A percentile compares a stretch with the other conserved stretches of the same genome.
Conservation (phyloP, 306 rosid species). For the Pueraria montana region DNA sequence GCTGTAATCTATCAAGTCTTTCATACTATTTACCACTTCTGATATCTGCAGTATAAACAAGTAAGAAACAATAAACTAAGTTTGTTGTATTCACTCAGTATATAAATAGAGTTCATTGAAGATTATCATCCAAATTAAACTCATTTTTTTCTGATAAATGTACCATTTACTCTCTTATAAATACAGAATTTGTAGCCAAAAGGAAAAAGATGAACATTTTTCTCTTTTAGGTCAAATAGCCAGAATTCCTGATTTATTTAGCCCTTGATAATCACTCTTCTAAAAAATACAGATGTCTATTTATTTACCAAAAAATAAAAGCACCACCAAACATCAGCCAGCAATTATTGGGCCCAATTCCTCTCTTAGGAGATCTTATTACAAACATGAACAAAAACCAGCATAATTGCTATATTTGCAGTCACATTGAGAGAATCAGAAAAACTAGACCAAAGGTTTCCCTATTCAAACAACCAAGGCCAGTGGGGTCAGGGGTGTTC, state of each 20-base stretch:
- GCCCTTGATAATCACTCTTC: background rate
- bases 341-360: background rate
- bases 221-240: constrained; percentile 26
- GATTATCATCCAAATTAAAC: constrained; percentile 4
- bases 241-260: constrained; percentile 29
- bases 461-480: background rate
- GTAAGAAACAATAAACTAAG: constrained; percentile 28
- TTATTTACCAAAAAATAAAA: background rate
- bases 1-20: constrained; percentile 98
- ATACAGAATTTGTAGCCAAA: constrained; percentile 22
- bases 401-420: constrained; percentile 17
- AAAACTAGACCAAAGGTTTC: background rate
- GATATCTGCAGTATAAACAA: constrained; percentile 76
- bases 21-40: constrained; percentile 98
- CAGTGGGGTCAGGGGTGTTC: background rate
- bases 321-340: background rate
- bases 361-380: constrained; percentile 20
- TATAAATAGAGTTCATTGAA: background rate
- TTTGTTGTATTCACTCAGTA: constrained; percentile 12
- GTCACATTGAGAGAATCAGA: background rate
- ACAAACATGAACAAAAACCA: constrained; percentile 7
- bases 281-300: background rate
- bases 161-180: background rate
- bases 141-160: background rate
- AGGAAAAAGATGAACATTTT: background rate